phyloP scores from a whole-genome alignment of 345 rosid genomes.

The Jatropha curcas region DNA sequence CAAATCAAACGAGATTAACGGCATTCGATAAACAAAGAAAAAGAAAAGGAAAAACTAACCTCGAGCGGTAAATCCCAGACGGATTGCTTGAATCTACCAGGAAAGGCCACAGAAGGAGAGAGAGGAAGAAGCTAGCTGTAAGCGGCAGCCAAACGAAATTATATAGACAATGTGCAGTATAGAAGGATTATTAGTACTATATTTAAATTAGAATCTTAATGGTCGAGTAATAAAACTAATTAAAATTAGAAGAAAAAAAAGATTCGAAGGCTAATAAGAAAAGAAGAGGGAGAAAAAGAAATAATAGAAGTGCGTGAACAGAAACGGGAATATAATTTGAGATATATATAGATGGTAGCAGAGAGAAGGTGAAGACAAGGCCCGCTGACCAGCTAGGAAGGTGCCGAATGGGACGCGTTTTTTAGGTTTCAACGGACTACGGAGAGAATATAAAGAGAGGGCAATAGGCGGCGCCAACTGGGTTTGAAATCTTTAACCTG shows the following conservation, averaged over 20 bases:
- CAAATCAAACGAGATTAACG: background rate
- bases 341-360: background rate
- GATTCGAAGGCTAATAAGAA: too few relatives aligned
- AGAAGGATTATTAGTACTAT: background rate
- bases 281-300: background rate
- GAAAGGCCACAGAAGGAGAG: background rate
- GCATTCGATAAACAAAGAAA: background rate
- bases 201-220: background rate
- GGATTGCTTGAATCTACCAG: conserved; percentile 14
- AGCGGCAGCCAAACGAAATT: background rate
- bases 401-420: conserved; percentile 17
- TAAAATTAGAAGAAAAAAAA: too few relatives aligned
- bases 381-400: background rate
- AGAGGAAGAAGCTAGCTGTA: background rate
- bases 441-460: background rate
- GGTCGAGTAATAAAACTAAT: background rate
- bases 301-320: background rate
- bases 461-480: conserved; percentile 20
- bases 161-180: background rate
- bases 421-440: background rate
- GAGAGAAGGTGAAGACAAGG: background rate
- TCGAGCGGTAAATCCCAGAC: conserved; percentile 8
- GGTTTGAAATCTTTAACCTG: conserved; percentile 15
- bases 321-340: background rate
- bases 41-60: conserved; percentile 11